Evolutionary conservation across 2,329 filamentous ascomycete genomes (phyloP), one percentile per base, ranked within the genome.

Genomic region (Microcyclospora tardicrescens): DNA sequence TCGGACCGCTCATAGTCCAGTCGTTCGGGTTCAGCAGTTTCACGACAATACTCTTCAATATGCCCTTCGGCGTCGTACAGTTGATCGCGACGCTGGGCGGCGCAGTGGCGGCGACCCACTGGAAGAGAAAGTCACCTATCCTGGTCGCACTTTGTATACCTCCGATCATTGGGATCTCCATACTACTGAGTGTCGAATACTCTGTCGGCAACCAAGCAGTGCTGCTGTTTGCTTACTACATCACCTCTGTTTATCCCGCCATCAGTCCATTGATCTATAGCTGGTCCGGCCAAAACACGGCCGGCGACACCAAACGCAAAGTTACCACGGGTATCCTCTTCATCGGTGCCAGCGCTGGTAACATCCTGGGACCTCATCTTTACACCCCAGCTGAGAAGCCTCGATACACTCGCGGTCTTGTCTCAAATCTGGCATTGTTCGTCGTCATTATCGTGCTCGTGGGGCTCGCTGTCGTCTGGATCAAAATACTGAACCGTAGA

Each of bases 221-320:
- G 0, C 54, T 77, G 2, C 60, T 79, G 1, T 65, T 66, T 1
- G 74, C 73, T 0, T 77, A 76, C 49, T 76, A 75, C 41, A 60
- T 76, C 37, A 72, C 75, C 31, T 76, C 71, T 0, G 67, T 76
- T 6, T 77, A 77, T 37, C 72, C 73, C 0, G 75, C 68, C 5
- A 74, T 74, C 42, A 67, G 76, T 2, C 76, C 73, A 0, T 57
- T 78, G 24, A 71, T 78, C 31, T 77, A 74, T 45, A 71, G 71
- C 0, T 77, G 73, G 73, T 72, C 71, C 2, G 65, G 71, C 2
- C 72, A 75, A 43, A 79, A 79, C 45, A 78, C 78, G 0, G 78
- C 72, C 0, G 78, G 79, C 1, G 77, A 82, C 51, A 82, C 78
- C 0, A 83, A 83, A 58, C 73, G 75, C 45, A 81, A 81, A 51